Evolutionary conservation across 805 yeast species (phyloP).

Genomic region (Vanderwaltozyma verrucispora): DNA sequence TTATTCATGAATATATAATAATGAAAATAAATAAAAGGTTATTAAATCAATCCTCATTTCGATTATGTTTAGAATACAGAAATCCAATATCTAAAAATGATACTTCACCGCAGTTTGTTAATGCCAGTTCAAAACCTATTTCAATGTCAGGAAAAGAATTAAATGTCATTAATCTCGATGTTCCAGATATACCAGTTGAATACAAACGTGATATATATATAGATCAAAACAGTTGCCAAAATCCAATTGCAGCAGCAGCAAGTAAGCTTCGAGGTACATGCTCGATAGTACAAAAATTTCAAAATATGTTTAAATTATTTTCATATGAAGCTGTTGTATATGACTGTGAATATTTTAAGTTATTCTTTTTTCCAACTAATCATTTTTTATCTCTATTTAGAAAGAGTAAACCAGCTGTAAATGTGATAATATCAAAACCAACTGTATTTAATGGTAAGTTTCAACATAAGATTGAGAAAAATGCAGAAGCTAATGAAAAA

Average conservation of each 20-base stretch:
- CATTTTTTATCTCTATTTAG: conserved; percentile 23
- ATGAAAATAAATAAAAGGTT: too few relatives aligned
- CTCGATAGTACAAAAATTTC: conserved; percentile 5
- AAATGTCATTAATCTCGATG: neutral
- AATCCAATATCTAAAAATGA: too few relatives aligned
- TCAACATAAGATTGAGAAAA: conserved; percentile 1
- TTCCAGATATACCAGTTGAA: conserved; percentile 7
- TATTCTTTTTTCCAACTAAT: conserved; percentile 21
- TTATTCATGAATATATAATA: too few relatives aligned
- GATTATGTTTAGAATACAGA: too few relatives aligned
- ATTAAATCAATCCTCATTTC: too few relatives aligned
- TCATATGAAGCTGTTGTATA: conserved; percentile 13
- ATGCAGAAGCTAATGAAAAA: neutral
- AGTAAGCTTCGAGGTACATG: neutral
- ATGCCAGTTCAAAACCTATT: neutral
- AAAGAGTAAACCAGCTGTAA: conserved; percentile 23
- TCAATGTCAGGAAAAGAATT: neutral
- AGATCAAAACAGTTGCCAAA: neutral
- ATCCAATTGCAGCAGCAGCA: conserved; percentile 1
- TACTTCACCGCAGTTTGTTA: neutral
- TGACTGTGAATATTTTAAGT: conserved; percentile 14
- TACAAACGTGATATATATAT: neutral
- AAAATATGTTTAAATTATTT: conserved; percentile 5
- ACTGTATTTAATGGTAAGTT: conserved; percentile 13
- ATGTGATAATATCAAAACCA: conserved; percentile 11